Evolutionary conservation across 805 yeast genomes (phyloP).

Genomic region (Ogataea degrootiae): DNA sequence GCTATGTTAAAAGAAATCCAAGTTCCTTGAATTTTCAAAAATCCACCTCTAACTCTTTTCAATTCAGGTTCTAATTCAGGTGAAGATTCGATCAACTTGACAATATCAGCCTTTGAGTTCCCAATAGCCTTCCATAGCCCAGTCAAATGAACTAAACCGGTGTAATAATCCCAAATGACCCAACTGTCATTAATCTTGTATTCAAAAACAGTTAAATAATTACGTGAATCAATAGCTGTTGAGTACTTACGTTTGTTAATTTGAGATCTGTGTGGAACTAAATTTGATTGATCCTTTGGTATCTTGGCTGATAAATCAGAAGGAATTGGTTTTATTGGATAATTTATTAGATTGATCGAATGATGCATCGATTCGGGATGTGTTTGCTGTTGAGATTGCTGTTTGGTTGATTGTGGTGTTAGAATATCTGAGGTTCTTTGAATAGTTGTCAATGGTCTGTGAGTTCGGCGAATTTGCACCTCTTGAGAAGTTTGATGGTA

Average conservation of each 20-base stretch:
- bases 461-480: background rate
- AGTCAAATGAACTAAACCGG: constrained; percentile 83
- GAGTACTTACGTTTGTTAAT: constrained; percentile 50
- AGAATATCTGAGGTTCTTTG: too few relatives aligned
- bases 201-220: constrained; percentile 66
- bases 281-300: constrained; percentile 18
- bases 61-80: constrained; percentile 62
- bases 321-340: constrained; percentile 22
- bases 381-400: background rate
- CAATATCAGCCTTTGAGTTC: constrained; percentile 70
- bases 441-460: background rate
- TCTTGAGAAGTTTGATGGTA: too few relatives aligned
- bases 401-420: background rate
- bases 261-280: constrained; percentile 15
- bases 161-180: constrained; percentile 80
- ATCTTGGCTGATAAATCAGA: constrained; percentile 7
- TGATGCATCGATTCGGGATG: background rate
- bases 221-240: constrained; percentile 69
- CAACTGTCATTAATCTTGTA: constrained; percentile 64
- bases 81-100: constrained; percentile 58
- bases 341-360: constrained; percentile 14
- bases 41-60: constrained; percentile 84
- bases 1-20: constrained; percentile 81
- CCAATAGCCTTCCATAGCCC: constrained; percentile 82
- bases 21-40: constrained; percentile 87